phyloP scores from a whole-genome alignment of 2,329 filamentous ascomycete genomes.

The Penicillium oxalicum region DNA sequence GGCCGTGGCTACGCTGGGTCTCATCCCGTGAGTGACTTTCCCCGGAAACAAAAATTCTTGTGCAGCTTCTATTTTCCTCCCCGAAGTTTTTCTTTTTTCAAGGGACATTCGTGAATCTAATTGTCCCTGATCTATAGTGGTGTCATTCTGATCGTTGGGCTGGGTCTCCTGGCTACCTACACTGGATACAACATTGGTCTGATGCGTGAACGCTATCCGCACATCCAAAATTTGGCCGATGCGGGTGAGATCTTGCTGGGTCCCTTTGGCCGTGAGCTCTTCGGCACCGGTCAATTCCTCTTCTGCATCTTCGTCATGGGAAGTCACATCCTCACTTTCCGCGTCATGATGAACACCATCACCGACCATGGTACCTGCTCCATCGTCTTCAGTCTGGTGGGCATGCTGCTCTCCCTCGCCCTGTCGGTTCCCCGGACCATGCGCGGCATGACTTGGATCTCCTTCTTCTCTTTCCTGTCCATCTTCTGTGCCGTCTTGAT shows the following conservation, averaged over 20 bases:
- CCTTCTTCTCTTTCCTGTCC: slow-evolving; percentile 55
- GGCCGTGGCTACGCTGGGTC: slow-evolving; percentile 19
- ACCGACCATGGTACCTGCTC: slow-evolving; percentile 58
- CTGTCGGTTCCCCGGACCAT: slow-evolving; percentile 52
- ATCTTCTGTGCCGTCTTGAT: slow-evolving; percentile 59
- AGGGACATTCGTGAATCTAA: not conserved
- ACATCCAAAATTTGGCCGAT: slow-evolving; percentile 62
- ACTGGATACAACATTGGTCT: slow-evolving; percentile 56
- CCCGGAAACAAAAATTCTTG: not conserved
- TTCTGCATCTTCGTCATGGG: slow-evolving; percentile 64
- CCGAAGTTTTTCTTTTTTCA: not conserved
- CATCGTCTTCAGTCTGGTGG: slow-evolving; percentile 56
- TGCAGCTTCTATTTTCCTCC: no score
- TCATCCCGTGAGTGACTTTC: slow-evolving; percentile 13
- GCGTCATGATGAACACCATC: slow-evolving; percentile 61
- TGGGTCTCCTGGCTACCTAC: slow-evolving; percentile 53
- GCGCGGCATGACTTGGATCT: slow-evolving; percentile 58
- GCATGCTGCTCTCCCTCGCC: slow-evolving; percentile 50
- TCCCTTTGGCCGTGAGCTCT: slow-evolving; percentile 54
- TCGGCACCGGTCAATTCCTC: slow-evolving; percentile 56
- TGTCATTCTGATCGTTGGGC: slow-evolving; percentile 48
- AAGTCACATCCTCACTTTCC: slow-evolving; percentile 64
- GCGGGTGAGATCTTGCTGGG: slow-evolving; percentile 60
- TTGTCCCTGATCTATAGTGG: slow-evolving; percentile 30
- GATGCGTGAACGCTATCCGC: slow-evolving; percentile 52